These are phyloP conservation scores for Phytophthora meadii DNA, from an alignment of 352 stramenopile species.

Conservation along the genomic window DNA sequence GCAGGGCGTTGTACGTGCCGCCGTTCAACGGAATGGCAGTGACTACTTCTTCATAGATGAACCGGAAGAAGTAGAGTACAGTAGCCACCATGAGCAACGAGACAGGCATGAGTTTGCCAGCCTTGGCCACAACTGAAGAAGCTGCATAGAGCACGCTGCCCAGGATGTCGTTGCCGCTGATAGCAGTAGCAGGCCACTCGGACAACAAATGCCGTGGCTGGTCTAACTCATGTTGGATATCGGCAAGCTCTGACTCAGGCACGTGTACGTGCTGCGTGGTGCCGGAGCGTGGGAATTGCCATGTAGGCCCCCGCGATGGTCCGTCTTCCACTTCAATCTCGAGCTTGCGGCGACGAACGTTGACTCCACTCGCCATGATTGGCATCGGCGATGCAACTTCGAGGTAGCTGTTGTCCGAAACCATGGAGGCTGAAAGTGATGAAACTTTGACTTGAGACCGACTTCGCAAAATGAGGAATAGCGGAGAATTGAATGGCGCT, in stretches of 20 bases:
- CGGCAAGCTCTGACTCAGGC: constrained; percentile 34
- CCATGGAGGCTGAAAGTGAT: constrained; percentile 6
- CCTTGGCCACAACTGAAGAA: constrained; percentile 43
- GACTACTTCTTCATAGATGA: constrained; percentile 89
- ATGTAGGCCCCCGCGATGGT: constrained; percentile 25
- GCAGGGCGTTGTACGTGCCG: constrained; percentile 88
- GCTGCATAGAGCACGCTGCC: constrained; percentile 78
- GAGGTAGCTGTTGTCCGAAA: constrained; percentile 20
- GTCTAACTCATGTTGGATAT: constrained; percentile 36
- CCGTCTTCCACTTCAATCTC: constrained; percentile 49
- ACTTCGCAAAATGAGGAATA: constrained; percentile 26
- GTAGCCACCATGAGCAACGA: constrained; percentile 71
- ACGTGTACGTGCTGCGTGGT: constrained; percentile 37
- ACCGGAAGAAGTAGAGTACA: constrained; percentile 65
- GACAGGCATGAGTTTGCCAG: constrained; percentile 81
- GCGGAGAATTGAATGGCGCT: constrained; percentile 2
- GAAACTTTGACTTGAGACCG: constrained; percentile 16
- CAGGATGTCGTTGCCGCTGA: constrained; percentile 92
- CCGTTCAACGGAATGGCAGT: constrained; percentile 89
- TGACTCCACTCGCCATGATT: constrained; percentile 15
- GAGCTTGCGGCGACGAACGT: constrained; percentile 39
- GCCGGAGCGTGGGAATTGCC: constrained; percentile 42
- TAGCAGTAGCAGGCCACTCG: constrained; percentile 82
- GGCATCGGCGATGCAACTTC: constrained; percentile 26
- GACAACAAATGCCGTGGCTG: constrained; percentile 39